A percentile compares a stretch with the other conserved stretches of the same genome.
Evolutionary conservation across 108 stramenopile genomes (phyloP).

Genomic region (Stephanodiscus triporus): DNA sequence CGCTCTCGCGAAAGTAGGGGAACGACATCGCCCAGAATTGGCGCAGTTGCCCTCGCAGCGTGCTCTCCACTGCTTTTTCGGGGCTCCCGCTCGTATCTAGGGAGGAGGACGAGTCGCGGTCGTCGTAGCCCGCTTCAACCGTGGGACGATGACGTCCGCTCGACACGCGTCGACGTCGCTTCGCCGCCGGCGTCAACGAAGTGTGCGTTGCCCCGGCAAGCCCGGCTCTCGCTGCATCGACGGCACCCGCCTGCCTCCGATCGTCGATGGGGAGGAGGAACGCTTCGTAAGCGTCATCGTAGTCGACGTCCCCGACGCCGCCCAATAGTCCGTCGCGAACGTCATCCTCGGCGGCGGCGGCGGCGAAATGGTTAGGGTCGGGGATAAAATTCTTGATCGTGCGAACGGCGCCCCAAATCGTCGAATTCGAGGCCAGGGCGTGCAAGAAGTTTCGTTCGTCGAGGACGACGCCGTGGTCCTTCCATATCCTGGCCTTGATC

Average conservation of each 20-base stretch:
- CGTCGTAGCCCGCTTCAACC: background rate
- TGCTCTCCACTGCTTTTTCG: background rate
- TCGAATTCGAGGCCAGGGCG: background rate
- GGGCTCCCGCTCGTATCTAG: too few species aligned
- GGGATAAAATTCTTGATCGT: background rate
- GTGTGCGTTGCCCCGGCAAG: background rate
- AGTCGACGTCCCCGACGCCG: background rate
- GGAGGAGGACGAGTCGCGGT: background rate
- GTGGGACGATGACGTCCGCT: background rate
- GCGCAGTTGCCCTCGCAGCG: slow-evolving; percentile 26
- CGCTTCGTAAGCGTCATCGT: background rate
- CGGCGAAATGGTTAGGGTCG: background rate
- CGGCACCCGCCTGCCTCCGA: background rate
- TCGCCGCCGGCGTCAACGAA: background rate
- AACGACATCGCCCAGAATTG: slow-evolving; percentile 49
- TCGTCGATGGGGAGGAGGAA: background rate
- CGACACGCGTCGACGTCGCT: background rate
- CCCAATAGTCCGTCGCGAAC: background rate
- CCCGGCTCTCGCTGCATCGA: background rate
- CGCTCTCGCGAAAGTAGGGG: slow-evolving; percentile 57
- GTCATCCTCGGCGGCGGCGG: background rate
- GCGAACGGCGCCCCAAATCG: background rate
- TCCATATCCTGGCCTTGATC: background rate
- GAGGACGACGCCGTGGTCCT: background rate
- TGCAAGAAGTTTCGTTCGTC: background rate